phyloP scores from a whole-genome alignment of 202 grass and related monocot species.

The Cymbopogon flexuosus region DNA sequence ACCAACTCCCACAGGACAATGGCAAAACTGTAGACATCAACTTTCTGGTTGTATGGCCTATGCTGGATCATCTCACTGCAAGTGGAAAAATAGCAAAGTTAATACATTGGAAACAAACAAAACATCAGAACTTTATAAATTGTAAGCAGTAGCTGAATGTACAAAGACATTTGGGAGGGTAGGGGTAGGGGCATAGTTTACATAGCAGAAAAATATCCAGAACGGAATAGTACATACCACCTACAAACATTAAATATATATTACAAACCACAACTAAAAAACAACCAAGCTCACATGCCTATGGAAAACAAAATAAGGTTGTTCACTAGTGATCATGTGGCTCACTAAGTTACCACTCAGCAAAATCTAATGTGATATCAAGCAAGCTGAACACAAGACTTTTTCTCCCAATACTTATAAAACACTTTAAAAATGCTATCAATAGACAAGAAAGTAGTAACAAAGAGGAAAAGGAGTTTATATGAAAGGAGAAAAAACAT shows the following conservation, averaged over 20 bases:
- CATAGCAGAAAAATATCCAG: not conserved
- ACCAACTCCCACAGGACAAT: conserved; percentile 93
- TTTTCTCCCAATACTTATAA: not conserved
- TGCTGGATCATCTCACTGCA: conserved; percentile 97
- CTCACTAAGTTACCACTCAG: not conserved
- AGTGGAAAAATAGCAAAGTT: conserved; percentile 11
- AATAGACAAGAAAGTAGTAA: not conserved
- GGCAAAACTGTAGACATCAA: conserved; percentile 95
- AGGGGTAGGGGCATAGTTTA: too few species aligned
- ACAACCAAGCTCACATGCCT: not conserved
- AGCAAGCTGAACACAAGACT: not conserved
- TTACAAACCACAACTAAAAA: not conserved
- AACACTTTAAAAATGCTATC: not conserved
- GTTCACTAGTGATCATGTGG: not conserved
- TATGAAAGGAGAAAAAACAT: not conserved
- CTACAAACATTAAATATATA: not conserved
- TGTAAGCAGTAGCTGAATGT: not conserved
- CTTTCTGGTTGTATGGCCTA: conserved; percentile 92
- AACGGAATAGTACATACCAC: not conserved
- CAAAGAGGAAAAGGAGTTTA: not conserved
- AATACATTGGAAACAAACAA: conserved; percentile 8
- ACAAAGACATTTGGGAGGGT: too few species aligned
- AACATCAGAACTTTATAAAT: not conserved
- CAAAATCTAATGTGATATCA: not conserved
- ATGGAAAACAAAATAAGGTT: not conserved